phyloP scores from a whole-genome alignment of 1,139 yeast species.

The Nakaseomyces nivariensis region DNA sequence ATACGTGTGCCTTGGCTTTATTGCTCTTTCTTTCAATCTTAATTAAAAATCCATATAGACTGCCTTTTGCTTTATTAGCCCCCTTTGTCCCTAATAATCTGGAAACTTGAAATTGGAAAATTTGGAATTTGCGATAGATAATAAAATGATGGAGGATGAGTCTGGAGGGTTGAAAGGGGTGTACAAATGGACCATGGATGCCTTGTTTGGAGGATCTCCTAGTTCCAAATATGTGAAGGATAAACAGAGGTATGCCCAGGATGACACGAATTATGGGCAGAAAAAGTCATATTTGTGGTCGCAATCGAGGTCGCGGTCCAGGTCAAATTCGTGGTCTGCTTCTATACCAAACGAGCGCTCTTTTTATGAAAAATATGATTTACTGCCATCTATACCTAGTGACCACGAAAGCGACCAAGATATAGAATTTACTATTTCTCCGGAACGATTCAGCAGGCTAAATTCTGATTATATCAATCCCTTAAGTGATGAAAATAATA shows the following conservation, averaged over 20 bases:
- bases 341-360: constrained; percentile 10
- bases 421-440: background rate
- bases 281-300: constrained; percentile 2
- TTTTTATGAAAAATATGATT: constrained; percentile 21
- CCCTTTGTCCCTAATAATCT: too few relatives aligned
- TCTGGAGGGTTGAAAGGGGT: constrained; percentile 11
- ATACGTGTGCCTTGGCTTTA: background rate
- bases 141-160: background rate
- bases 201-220: constrained; percentile 19
- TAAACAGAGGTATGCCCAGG: constrained; percentile 14
- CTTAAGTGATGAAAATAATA: background rate
- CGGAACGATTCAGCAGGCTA: background rate
- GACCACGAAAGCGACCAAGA: constrained; percentile 6
- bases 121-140: background rate
- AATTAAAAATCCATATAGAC: too few relatives aligned
- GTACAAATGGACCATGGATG: constrained; percentile 27
- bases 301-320: constrained; percentile 4
- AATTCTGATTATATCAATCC: too few relatives aligned
- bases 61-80: too few relatives aligned
- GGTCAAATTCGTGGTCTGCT: constrained; percentile 24
- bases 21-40: too few relatives aligned
- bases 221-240: constrained; percentile 18
- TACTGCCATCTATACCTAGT: constrained; percentile 14
- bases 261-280: constrained; percentile 18
- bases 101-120: too few relatives aligned